A percentile compares a stretch with the other conserved stretches of the same genome.
These are phyloP conservation scores for Vitellaria paradoxa DNA, from an alignment of 179 eudicot genomes.

Conservation along the genomic window DNA sequence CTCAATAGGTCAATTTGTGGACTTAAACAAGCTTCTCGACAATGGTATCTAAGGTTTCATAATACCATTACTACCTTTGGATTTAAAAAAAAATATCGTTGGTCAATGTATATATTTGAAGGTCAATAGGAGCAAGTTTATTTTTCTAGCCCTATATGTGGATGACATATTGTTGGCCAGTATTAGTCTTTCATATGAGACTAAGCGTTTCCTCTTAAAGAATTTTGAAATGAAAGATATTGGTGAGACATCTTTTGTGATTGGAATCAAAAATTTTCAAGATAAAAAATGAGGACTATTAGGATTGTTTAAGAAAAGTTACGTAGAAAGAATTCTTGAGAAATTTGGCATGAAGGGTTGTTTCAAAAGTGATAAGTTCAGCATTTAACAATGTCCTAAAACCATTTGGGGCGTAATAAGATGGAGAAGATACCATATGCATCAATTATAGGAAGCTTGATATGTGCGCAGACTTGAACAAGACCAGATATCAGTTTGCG, in stretches of 20 bases:
- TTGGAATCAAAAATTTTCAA: conserved; percentile 6
- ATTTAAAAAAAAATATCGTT: conserved; percentile 8
- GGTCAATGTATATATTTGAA: conserved; percentile 15
- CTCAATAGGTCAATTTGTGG: conserved; percentile 15
- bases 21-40: conserved; percentile 14
- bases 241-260: conserved; percentile 17
- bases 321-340: conserved; percentile 7
- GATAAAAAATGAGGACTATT: background rate
- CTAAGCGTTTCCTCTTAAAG: conserved; percentile 2
- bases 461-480: conserved; percentile 11
- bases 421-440: conserved; percentile 18
- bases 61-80: background rate
- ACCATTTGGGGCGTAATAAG: background rate
- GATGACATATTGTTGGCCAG: background rate
- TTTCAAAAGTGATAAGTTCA: conserved; percentile 9
- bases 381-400: conserved; percentile 1
- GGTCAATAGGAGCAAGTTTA: background rate
- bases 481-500: background rate
- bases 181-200: conserved; percentile 5
- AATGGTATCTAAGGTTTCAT: conserved; percentile 1
- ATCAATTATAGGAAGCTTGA: conserved; percentile 8
- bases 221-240: conserved; percentile 22
- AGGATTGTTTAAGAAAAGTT: conserved; percentile 14
- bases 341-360: background rate
- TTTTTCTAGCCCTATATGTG: background rate